Base-by-base conservation (phyloP, 441 rosid genomes). In the Francoa sonchifolia region DNA sequence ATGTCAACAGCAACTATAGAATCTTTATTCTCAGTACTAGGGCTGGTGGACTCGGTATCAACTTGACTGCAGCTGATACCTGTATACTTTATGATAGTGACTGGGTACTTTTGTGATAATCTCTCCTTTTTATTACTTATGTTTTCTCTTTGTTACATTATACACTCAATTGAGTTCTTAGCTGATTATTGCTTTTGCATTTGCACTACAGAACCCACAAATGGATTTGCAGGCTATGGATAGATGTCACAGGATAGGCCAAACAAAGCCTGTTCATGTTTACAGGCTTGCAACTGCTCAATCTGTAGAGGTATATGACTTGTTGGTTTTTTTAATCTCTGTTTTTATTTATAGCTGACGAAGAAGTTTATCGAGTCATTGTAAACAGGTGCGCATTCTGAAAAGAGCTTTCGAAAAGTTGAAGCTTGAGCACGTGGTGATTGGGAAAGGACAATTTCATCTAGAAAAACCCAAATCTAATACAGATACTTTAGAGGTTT, bases 211-310 rank as follows among this genome's bases (percentile, higher is more conserved):
- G 99, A 92, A 92, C 48, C 99, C 99, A 29, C 96, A 92, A 71
- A 78, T 83, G 89, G 99, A 86, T 67, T 69, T 87, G 54, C 96
- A 92, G 72, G 99, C 99, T 52, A 92, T 92, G 99, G 99, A 92
- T 61, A 70, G 96, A 65, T 92, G 99, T 71, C 99, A 92, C 45
- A 76, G 99, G 62, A 87, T 92, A 30, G 96, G 99, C 19, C 96
- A 90, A 68, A 90, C 95, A 12, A 90, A 90, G 62, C 95, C 99
- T 37, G 99, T 90, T 64, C 96, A 90, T 67, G 96, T 90, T 54
- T 90, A 86, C 63, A 74, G 99, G 68, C 96, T 90, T 54, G 74
- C 85, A 13, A 78, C 99, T 0, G 94, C 94, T 28, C 95, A 76
- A 57, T 90, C 99, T 8, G 55, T 90, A 18, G 99, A 90, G 88